Evolutionary conservation across 2,329 filamentous ascomycete species (phyloP).

Genomic region (Cordyceps tenuipes): DNA sequence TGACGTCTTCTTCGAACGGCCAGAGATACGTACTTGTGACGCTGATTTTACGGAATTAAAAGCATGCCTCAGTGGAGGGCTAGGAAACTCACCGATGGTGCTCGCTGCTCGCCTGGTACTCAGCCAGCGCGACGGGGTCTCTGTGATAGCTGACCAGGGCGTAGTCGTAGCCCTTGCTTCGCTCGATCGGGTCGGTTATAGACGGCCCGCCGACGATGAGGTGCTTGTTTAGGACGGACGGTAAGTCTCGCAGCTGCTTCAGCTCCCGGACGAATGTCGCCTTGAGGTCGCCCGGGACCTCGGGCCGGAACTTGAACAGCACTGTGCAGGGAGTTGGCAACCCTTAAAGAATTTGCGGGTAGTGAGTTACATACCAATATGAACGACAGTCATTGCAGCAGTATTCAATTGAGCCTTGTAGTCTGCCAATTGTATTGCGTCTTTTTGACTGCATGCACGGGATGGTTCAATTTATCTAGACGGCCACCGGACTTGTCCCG

Average conservation of each 20-base stretch:
- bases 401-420: not conserved
- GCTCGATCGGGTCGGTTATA: constrained; percentile 41
- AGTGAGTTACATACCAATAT: constrained; percentile 20
- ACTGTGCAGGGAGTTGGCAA: constrained; percentile 24
- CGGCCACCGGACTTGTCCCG: not conserved
- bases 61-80: no score
- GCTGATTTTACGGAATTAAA: constrained; percentile 22
- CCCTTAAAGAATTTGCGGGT: constrained; percentile 11
- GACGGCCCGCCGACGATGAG: constrained; percentile 45
- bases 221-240: constrained; percentile 39
- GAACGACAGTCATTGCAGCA: constrained; percentile 25
- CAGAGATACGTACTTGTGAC: constrained; percentile 43
- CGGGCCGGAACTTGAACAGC: constrained; percentile 39
- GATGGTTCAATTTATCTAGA: not conserved
- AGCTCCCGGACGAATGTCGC: constrained; percentile 37
- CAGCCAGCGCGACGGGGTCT: constrained; percentile 34
- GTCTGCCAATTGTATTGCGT: not conserved
- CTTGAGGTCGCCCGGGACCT: constrained; percentile 33
- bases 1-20: constrained; percentile 44
- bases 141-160: constrained; percentile 44
- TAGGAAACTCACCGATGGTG: constrained; percentile 35
- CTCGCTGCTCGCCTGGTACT: constrained; percentile 44
- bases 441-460: not conserved
- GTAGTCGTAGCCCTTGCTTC: constrained; percentile 45
- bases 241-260: constrained; percentile 38